Evolutionary conservation across 2,329 filamentous ascomycete genomes (phyloP), one percentile per base, ranked within the genome.

Genomic region (Hansfordia pulvinata): DNA sequence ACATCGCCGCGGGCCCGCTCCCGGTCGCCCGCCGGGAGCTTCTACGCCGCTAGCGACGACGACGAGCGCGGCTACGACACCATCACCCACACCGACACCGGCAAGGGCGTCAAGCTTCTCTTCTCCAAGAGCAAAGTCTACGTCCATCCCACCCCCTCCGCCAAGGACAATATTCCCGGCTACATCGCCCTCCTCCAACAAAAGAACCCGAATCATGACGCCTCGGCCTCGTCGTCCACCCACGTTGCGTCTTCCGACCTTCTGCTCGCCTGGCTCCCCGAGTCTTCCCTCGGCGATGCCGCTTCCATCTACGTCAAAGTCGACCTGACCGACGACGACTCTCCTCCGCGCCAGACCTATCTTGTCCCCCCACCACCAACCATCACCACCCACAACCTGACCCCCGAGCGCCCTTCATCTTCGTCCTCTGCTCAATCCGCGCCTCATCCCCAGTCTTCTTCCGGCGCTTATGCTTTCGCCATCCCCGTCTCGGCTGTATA

Each of bases 101-200:
- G 81, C 1, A 72, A 72, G 37, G 90, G 88, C 2, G 90, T 98
- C 23, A 98, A 96, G 56, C 62, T 98, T 17, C 63, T 98, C 10
- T 94, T 80, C 44, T 88, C 85, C 12, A 98, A 98, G 60, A 94
- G 85, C 76, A 98, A 96, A 67, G 90, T 98, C 49, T 98, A 96
- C 49, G 77, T 98, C 22, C 90, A 98, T 51, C 90, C 90, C 2
- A 85, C 85, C 1, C 80, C 88, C 1, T 92, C 84, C 1, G 70
- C 86, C 30, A 93, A 86, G 58, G 90, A 98, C 59, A 98, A 98
- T 40, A 92, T 98, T 30, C 63, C 84, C 4, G 90, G 90, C 23
- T 98, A 90, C 50, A 76, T 98, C 40, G 88, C 90, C 11, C 66
- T 98, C 3, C 64, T 98, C 10, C 84, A 98, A 51, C 88, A 98